These are phyloP conservation scores for Eucalyptus curtisii DNA, from an alignment of 345 rosid species.

Conservation along the genomic window DNA sequence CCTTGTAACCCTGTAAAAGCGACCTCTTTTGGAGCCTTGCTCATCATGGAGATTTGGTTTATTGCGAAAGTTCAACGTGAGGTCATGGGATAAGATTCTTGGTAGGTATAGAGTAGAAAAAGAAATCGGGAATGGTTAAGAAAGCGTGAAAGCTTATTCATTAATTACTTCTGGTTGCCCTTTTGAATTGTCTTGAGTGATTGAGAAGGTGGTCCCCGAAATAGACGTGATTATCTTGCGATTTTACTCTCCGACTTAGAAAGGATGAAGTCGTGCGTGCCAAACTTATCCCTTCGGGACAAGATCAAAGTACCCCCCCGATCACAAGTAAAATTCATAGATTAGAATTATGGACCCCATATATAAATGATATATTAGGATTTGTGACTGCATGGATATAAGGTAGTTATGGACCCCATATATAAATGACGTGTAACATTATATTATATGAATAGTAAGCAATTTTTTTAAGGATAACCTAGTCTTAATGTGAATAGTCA, in stretches of 20 bases:
- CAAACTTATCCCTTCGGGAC: neutral
- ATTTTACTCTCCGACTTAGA: neutral
- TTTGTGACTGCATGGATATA: neutral
- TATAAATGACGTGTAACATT: neutral
- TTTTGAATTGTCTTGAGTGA: neutral
- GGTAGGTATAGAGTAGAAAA: neutral
- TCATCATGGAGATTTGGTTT: neutral
- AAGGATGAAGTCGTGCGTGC: neutral
- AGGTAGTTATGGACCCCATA: neutral
- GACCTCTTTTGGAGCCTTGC: neutral
- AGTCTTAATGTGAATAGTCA: neutral
- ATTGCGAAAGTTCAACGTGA: neutral
- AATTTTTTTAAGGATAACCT: neutral
- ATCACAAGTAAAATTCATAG: neutral
- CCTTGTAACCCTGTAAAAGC: neutral
- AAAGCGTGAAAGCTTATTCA: neutral
- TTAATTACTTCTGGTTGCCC: neutral
- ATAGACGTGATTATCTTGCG: neutral
- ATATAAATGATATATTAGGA: neutral
- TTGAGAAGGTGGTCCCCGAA: neutral
- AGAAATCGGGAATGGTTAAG: neutral
- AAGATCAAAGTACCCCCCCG: neutral
- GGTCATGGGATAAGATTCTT: neutral
- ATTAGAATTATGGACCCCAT: too few relatives aligned
- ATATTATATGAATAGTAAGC: neutral